Percentiles rank a stretch among this genome's conserved stretches.
Conservation (phyloP, 2,329 filamentous ascomycete species). For the Cytospora piceae region DNA sequence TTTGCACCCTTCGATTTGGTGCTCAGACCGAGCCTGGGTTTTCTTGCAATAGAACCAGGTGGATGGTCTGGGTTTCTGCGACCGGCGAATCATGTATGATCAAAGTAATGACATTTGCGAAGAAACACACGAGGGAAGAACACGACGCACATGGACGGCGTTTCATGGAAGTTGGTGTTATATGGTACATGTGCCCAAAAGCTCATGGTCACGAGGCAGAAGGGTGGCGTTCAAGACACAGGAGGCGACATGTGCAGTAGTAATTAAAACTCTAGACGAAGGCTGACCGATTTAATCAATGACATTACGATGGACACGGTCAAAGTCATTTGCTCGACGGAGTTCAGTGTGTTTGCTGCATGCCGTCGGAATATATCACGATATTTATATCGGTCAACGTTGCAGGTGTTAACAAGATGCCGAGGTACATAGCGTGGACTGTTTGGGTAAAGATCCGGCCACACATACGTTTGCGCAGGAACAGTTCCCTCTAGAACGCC, state of each 20-base stretch:
- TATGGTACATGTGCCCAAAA: neutral
- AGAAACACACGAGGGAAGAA: constrained; percentile 1
- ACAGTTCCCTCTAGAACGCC: too few relatives aligned
- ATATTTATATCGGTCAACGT: neutral
- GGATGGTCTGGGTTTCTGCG: constrained; percentile 3
- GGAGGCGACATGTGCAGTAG: neutral
- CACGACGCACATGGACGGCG: constrained; percentile 1
- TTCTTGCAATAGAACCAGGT: constrained; percentile 7
- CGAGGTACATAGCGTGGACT: neutral
- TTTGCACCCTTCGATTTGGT: constrained; percentile 3
- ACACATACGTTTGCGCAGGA: neutral
- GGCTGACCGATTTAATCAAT: constrained; percentile 15
- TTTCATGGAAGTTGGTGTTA: constrained; percentile 3
- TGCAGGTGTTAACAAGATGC: neutral
- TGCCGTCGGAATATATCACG: neutral
- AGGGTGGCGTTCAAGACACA: constrained; percentile 1
- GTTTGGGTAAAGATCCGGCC: neutral
- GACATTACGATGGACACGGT: constrained; percentile 3
- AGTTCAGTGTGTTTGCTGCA: neutral
- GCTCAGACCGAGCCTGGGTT: neutral
- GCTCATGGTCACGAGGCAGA: neutral
- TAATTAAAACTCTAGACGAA: neutral
- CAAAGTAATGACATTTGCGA: constrained; percentile 19
- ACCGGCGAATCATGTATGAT: constrained; percentile 12
- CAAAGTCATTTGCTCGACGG: neutral